Evolutionary conservation across 495 filamentous ascomycete genomes (phyloP).

Genomic region (Podospora sp.): DNA sequence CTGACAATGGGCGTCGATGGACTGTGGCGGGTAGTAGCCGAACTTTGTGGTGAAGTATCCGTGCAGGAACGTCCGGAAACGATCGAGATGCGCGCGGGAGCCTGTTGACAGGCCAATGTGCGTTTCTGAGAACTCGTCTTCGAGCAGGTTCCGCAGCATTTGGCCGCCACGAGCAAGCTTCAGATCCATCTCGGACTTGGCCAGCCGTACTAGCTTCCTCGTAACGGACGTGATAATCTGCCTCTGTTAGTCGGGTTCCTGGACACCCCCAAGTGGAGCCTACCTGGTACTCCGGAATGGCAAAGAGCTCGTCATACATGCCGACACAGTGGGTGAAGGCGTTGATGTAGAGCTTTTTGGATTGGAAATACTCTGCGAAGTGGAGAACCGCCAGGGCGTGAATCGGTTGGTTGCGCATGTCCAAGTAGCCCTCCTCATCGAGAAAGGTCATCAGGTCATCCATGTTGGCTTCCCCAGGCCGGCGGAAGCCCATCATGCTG

Average conservation of each 20-base stretch:
- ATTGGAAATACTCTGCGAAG: slow-evolving; percentile 61
- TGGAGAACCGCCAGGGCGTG: slow-evolving; percentile 62
- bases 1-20: slow-evolving; percentile 32
- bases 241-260: slow-evolving; percentile 15
- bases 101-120: slow-evolving; percentile 57
- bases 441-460: slow-evolving; percentile 58
- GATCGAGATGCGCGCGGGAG: slow-evolving; percentile 60
- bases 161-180: slow-evolving; percentile 51
- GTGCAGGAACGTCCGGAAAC: slow-evolving; percentile 63
- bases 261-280: slow-evolving; percentile 16
- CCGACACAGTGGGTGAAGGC: slow-evolving; percentile 69
- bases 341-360: slow-evolving; percentile 61
- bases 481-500: slow-evolving; percentile 59
- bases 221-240: slow-evolving; percentile 58
- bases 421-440: slow-evolving; percentile 62
- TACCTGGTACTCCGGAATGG: slow-evolving; percentile 59
- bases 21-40: slow-evolving; percentile 65
- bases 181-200: slow-evolving; percentile 64
- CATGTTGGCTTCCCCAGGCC: slow-evolving; percentile 48
- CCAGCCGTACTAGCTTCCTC: slow-evolving; percentile 61
- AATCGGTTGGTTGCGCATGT: slow-evolving; percentile 59
- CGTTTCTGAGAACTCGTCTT: slow-evolving; percentile 59
- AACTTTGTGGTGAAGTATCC: slow-evolving; percentile 61
- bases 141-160: slow-evolving; percentile 60
- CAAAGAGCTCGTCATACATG: slow-evolving; percentile 59